Percentiles rank a stretch among this genome's conserved stretches.
Conservation (phyloP, 495 filamentous ascomycete genomes). For the Rusavskia elegans region DNA sequence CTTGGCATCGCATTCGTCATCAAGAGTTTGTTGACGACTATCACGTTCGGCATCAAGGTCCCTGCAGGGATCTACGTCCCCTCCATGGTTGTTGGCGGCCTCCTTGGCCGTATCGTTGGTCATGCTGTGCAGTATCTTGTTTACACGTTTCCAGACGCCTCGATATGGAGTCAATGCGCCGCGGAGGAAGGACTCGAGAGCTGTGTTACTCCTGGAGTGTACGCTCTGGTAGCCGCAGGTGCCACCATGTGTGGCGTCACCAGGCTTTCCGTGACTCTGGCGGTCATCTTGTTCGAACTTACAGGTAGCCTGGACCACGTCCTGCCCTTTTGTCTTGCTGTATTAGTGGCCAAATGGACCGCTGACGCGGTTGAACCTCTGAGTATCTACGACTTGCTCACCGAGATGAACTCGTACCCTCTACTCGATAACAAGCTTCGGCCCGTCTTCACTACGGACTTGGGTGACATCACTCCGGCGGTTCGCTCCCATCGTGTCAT, state of each 20-base stretch:
- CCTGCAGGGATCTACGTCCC: constrained; percentile 95
- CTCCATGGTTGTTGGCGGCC: constrained; percentile 92
- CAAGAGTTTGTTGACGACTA: constrained; percentile 72
- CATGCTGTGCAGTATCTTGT: constrained; percentile 75
- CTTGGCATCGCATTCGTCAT: constrained; percentile 70
- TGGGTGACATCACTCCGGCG: constrained; percentile 72
- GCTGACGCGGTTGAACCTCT: constrained; percentile 89
- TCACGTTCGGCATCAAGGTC: constrained; percentile 90
- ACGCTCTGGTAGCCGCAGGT: constrained; percentile 86
- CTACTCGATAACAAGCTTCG: constrained; percentile 90
- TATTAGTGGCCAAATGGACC: constrained; percentile 94
- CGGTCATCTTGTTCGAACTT: constrained; percentile 89
- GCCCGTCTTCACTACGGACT: constrained; percentile 66
- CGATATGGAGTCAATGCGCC: constrained; percentile 60
- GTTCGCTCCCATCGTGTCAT: constrained; percentile 62
- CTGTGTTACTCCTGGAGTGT: constrained; percentile 93
- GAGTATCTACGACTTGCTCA: constrained; percentile 91
- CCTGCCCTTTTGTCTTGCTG: constrained; percentile 80
- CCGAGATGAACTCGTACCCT: constrained; percentile 93
- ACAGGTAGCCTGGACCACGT: constrained; percentile 92
- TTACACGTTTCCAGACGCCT: constrained; percentile 50
- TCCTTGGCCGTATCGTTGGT: constrained; percentile 80
- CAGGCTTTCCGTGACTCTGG: constrained; percentile 79
- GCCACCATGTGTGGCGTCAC: constrained; percentile 98
- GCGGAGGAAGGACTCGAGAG: constrained; percentile 48